Conservation (phyloP, 1,284 basidiomycete species). For the Salmacisia buchloeana region DNA sequence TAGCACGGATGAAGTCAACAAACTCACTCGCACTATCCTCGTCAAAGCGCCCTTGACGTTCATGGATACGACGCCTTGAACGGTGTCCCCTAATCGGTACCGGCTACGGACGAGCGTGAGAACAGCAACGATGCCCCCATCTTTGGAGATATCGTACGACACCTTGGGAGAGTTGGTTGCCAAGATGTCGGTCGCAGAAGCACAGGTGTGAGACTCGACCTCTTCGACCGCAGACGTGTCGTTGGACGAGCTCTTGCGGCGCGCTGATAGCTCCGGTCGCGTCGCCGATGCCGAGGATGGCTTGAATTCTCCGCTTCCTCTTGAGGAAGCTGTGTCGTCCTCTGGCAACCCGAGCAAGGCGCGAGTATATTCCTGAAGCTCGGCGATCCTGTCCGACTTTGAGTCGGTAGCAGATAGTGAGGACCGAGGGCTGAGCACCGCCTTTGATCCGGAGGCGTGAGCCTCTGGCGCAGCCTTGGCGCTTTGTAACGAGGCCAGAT, state of each 20-base stretch:
- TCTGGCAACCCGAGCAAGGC: conserved; percentile 1
- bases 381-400: not conserved
- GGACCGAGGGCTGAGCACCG: too few relatives aligned
- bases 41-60: conserved; percentile 28
- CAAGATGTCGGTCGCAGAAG: not conserved
- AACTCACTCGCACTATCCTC: conserved; percentile 28
- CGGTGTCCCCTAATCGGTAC: conserved; percentile 46
- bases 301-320: not conserved
- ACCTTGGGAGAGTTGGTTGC: conserved; percentile 18
- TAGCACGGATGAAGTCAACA: too few relatives aligned
- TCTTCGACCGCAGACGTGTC: not conserved
- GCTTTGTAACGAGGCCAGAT: not conserved
- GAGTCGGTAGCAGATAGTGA: too few relatives aligned
- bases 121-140: conserved; percentile 43
- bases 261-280: not conserved
- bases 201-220: not conserved
- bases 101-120: conserved; percentile 39
- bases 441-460: not conserved
- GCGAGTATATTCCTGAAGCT: conserved; percentile 6
- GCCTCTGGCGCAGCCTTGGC: not conserved
- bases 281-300: not conserved
- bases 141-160: conserved; percentile 48
- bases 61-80: conserved; percentile 41
- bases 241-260: not conserved
- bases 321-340: not conserved